Evolutionary conservation across 2,329 filamentous ascomycete genomes (phyloP), one percentile per base, ranked within the genome.

Genomic region (Mycocentrospora acerina): DNA sequence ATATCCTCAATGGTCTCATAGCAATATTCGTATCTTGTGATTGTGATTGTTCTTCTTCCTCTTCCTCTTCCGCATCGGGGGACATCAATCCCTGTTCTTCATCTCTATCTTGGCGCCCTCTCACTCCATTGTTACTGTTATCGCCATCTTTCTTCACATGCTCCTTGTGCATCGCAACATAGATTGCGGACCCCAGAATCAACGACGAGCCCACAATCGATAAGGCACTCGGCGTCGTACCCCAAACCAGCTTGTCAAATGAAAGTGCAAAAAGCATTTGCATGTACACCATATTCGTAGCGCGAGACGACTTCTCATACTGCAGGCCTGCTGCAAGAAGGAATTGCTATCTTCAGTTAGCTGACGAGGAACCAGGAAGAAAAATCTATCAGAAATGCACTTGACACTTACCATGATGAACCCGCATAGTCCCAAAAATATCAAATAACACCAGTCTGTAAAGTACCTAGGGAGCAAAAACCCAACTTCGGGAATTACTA

Each of bases 241-340:
- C 78, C 70, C 81, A 86, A 12, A 86, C 69, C 9, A 83, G 47
- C 51, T 80, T 79, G 59, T 87, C 83, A 11, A 82, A 81, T 3
- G 73, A 70, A 9, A 86, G 63, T 2, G 83, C 83, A 61, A 85
- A 86, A 3, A 86, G 66, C 81, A 86, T 85, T 60, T 85, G 81
- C 30, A 77, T 81, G 57, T 86, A 87, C 0, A 83, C 71, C 80
- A 86, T 84, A 37, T 80, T 81, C 0, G 80, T 84, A 2, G 80
- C 81, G 14, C 79, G 72, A 3, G 71, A 70, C 1, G 76, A 77
- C 46, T 84, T 85, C 57, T 90, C 86, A 44, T 84, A 81, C 16
- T 85, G 75, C 32, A 96, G 69, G 0, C 88, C 89, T 1, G 81
- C 78, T 1, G 90, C 93, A 13, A 94, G 71, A n/a, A 94, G 74